Evolutionary conservation across 2,329 filamentous ascomycete genomes (phyloP).

Genomic region (Aspergillus spinulosporus): DNA sequence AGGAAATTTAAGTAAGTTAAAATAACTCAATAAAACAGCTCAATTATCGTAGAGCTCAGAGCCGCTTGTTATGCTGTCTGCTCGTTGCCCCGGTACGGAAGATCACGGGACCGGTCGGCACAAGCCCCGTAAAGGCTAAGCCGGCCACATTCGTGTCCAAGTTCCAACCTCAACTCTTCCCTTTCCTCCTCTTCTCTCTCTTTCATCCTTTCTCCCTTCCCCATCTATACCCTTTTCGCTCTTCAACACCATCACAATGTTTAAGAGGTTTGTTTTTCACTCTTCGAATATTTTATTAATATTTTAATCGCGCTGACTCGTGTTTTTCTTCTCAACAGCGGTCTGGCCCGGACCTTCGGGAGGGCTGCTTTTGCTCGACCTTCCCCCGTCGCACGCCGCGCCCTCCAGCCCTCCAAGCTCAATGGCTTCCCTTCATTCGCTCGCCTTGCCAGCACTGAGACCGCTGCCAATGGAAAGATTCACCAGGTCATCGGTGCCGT

Average conservation of each 20-base stretch:
- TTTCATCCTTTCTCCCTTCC: constrained; percentile 35
- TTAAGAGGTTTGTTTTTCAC: constrained; percentile 57
- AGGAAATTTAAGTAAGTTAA: neutral
- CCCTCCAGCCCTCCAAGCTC: constrained; percentile 59
- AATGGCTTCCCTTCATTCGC: constrained; percentile 61
- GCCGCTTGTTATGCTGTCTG: neutral
- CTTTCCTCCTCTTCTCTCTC: constrained; percentile 34
- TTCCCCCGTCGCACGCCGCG: constrained; percentile 54
- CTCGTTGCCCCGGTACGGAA: constrained; percentile 39
- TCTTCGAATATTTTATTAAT: constrained; percentile 15
- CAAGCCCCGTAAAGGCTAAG: constrained; percentile 46
- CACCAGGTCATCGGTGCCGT: constrained; percentile 96
- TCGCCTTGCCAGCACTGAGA: constrained; percentile 63
- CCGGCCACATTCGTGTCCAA: constrained; percentile 32
- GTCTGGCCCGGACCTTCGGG: constrained; percentile 65
- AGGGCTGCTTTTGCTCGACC: constrained; percentile 60
- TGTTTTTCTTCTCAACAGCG: constrained; percentile 46
- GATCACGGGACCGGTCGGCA: constrained; percentile 46
- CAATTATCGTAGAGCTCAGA: neutral
- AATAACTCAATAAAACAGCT: neutral
- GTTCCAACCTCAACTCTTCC: constrained; percentile 33
- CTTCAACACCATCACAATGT: constrained; percentile 57
- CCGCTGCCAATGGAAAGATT: constrained; percentile 62
- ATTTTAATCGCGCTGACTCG: constrained; percentile 17
- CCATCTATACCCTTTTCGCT: constrained; percentile 40